A percentile compares a stretch with the other conserved stretches of the same genome.
phyloP scores from a whole-genome alignment of 495 filamentous ascomycete genomes.

The Hypoxylon lienhwacheense region DNA sequence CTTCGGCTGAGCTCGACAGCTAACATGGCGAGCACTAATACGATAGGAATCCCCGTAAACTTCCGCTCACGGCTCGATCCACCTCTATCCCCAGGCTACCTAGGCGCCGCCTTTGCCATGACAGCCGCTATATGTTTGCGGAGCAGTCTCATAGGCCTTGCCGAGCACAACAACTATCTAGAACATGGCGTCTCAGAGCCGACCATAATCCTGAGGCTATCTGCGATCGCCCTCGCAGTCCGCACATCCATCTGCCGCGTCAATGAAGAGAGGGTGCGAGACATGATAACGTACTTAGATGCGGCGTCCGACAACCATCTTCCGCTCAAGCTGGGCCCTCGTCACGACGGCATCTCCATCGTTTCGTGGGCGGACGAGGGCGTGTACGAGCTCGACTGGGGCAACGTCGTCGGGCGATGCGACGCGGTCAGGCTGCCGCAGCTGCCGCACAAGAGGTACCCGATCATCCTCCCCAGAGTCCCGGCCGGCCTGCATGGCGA shows the following conservation, averaged over 20 bases:
- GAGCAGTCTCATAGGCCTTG: constrained; percentile 19
- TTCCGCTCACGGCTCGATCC: constrained; percentile 25
- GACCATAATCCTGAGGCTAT: constrained; percentile 7
- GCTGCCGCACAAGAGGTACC: constrained; percentile 28
- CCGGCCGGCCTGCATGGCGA: constrained; percentile 11
- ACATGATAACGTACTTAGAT: constrained; percentile 23
- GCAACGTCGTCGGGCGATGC: constrained; percentile 27
- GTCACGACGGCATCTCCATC: constrained; percentile 66
- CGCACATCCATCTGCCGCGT: constrained; percentile 19
- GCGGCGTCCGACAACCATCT: background rate
- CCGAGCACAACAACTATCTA: background rate
- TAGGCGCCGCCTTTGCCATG: constrained; percentile 39
- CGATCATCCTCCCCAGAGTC: constrained; percentile 36
- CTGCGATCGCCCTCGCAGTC: constrained; percentile 20
- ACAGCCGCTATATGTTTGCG: constrained; percentile 17
- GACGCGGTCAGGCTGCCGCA: constrained; percentile 36
- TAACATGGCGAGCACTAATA: background rate
- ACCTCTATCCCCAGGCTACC: constrained; percentile 27
- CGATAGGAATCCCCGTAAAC: constrained; percentile 38
- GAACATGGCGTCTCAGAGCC: background rate
- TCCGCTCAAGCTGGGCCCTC: constrained; percentile 45
- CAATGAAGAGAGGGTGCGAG: constrained; percentile 21
- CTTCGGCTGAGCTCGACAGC: background rate
- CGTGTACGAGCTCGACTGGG: constrained; percentile 37
- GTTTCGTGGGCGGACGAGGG: constrained; percentile 50